phyloP scores from a whole-genome alignment of 2,329 filamentous ascomycete genomes.

The Hypoxylon sp. region DNA sequence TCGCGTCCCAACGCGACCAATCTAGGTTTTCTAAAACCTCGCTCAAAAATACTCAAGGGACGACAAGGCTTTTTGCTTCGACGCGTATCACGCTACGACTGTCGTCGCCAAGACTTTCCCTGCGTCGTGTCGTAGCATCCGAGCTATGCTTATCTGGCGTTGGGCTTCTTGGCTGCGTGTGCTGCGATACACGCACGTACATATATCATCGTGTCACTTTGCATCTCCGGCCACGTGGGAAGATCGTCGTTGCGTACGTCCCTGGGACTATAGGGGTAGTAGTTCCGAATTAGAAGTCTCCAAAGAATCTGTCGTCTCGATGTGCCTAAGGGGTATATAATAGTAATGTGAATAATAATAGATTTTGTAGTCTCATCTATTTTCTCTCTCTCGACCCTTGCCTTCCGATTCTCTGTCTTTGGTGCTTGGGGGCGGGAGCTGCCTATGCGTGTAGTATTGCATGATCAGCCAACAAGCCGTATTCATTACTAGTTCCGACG shows the following conservation, averaged over 20 bases:
- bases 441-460: too few relatives aligned
- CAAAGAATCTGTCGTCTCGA: too few relatives aligned
- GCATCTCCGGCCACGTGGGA: neutral
- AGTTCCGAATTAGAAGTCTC: neutral
- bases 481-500: too few relatives aligned
- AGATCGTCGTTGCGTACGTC: neutral
- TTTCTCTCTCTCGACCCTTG: neutral
- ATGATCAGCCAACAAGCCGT: too few relatives aligned
- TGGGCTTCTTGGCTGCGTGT: constrained; percentile 15
- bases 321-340: neutral
- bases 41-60: too few relatives aligned
- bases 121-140: constrained; percentile 14
- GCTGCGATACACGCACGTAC: constrained; percentile 19
- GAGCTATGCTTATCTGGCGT: constrained; percentile 19
- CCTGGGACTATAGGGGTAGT: neutral
- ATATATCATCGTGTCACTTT: constrained; percentile 3
- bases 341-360: too few relatives aligned
- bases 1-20: too few relatives aligned
- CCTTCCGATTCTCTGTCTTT: neutral
- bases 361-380: neutral
- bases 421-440: too few relatives aligned
- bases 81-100: too few relatives aligned
- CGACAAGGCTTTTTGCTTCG: neutral
- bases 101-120: constrained; percentile 9
- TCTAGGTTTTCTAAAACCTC: too few relatives aligned